Evolutionary conservation across 495 filamentous ascomycete genomes (phyloP), one percentile per base, ranked within the genome.

Genomic region (Penicillium salamii): DNA sequence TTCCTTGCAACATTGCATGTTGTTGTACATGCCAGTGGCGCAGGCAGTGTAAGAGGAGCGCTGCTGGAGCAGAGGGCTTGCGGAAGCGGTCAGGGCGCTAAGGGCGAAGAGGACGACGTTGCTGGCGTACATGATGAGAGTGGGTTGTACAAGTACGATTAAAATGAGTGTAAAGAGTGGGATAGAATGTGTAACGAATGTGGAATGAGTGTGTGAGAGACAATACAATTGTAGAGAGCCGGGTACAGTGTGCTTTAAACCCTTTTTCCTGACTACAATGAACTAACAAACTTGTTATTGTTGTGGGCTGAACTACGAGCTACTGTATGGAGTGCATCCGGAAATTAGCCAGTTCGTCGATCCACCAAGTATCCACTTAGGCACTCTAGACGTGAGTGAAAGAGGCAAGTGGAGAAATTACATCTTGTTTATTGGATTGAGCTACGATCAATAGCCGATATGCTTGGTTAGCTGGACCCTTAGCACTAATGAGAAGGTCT

Each of bases 81-180:
- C 36, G 17, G 36, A 39, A 12, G 36, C 36, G 36, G 36, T 39
- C 36, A 39, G 15, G 36, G 36, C 36, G 36, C 36, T 13, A 39
- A 39, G 17, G 36, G 36, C 36, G 36, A 39, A 21, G 36, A 39
- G 36, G 36, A 39, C 36, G 36, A 39, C 18, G 36, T 39, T 39
- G 36, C 17, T 39, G 18, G 36, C 36, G 36, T 39, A 39, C 36
- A 39, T 39, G 18, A 5, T 39, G 36, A 8, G 3, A 23, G 20
- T n/a, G n/a, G n/a, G n/a, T 37, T 37, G 34, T 20, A 1, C 5
- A 8, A 18, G 34, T 24, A 39, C n/a, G n/a, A n/a, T 39, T 39
- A 3, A 39, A 39, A 39, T 21, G 36, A 39, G 20, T 39, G 36
- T 39, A 21, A 39, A 39, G 18, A 2, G 36, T 18, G 36, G 17